Conservation (phyloP, 768 basidiomycete species). For the Tulasnella sp. region DNA sequence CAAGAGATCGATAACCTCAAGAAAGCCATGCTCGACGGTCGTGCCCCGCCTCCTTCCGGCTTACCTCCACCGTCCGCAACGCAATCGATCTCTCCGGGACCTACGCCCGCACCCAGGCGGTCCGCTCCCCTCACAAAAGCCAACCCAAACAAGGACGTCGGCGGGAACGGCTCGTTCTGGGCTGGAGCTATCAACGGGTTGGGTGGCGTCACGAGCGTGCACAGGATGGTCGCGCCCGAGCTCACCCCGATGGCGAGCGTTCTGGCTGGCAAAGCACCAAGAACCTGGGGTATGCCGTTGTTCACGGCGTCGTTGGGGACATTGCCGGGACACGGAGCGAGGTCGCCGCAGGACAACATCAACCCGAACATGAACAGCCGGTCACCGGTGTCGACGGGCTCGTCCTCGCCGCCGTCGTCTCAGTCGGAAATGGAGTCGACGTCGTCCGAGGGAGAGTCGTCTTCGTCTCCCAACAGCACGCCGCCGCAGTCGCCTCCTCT, state of each 20-base stretch:
- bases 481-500: neutral
- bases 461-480: neutral
- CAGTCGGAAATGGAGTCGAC: neutral
- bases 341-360: slow-evolving; percentile 57
- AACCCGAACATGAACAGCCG: slow-evolving; percentile 54
- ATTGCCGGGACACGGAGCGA: neutral
- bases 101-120: slow-evolving; percentile 14
- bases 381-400: neutral
- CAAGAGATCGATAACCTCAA: slow-evolving; percentile 68
- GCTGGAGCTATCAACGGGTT: slow-evolving; percentile 50
- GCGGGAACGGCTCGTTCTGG: slow-evolving; percentile 63
- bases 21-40: slow-evolving; percentile 57
- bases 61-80: slow-evolving; percentile 36
- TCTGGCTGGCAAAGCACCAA: slow-evolving; percentile 5
- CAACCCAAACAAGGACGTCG: slow-evolving; percentile 69
- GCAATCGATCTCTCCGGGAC: slow-evolving; percentile 17
- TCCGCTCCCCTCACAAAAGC: slow-evolving; percentile 37
- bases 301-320: slow-evolving; percentile 15
- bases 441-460: neutral
- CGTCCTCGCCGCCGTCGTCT: slow-evolving; percentile 12
- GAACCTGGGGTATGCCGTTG: slow-evolving; percentile 8
- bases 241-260: slow-evolving; percentile 22
- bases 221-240: slow-evolving; percentile 73
- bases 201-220: slow-evolving; percentile 66
- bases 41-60: slow-evolving; percentile 29